These are phyloP conservation scores for Didymella sp. DNA, from an alignment of 2,329 filamentous ascomycete species.

Conservation along the genomic window DNA sequence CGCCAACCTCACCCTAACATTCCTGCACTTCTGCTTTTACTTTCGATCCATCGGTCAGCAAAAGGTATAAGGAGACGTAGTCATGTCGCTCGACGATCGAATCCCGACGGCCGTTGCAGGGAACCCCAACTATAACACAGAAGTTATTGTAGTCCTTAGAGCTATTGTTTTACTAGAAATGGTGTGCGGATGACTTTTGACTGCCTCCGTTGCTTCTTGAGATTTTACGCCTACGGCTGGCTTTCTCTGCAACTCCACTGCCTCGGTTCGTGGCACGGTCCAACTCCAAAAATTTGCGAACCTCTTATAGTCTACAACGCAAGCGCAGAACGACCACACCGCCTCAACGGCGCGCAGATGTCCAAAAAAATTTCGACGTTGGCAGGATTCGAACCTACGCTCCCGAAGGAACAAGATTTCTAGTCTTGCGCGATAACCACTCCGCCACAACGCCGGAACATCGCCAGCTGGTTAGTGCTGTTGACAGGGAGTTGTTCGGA, in stretches of 20 bases:
- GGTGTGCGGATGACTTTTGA: no score
- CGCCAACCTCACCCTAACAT: no score
- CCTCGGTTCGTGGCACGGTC: neutral
- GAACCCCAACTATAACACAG: no score
- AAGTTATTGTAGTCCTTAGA: no score
- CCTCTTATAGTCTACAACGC: neutral
- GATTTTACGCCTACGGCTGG: no score
- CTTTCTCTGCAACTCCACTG: no score
- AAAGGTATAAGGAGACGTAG: neutral
- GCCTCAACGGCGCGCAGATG: neutral
- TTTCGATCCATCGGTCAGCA: neutral
- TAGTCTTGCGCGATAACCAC: constrained; percentile 1
- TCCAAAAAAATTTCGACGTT: neutral
- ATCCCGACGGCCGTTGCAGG: no score
- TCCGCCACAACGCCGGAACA: neutral
- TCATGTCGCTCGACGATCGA: neutral
- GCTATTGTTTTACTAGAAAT: no score
- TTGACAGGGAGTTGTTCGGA: neutral
- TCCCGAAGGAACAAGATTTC: constrained; percentile 1
- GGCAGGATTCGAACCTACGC: neutral
- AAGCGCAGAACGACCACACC: neutral
- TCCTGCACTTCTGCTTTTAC: neutral
- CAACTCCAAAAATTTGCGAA: neutral
- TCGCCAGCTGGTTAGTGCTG: neutral
- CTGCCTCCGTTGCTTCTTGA: no score